Evolutionary conservation across 768 basidiomycete species (phyloP).

Genomic region (Fistulinella prunicolor): DNA sequence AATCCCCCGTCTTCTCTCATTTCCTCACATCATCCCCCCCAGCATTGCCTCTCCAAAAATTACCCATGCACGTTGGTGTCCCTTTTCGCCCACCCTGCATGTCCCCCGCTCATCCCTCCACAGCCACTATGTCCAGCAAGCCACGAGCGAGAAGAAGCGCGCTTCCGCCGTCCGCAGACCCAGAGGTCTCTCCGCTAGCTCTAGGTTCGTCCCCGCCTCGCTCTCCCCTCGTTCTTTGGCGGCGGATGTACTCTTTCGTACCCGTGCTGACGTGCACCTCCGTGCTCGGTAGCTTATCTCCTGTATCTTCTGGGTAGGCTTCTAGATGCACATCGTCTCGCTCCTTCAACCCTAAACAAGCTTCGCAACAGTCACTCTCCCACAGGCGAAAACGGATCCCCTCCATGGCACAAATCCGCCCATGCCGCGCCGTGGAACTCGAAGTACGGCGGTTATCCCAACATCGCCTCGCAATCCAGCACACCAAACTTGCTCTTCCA

Average conservation of each 20-base stretch:
- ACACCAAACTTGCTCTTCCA: slow-evolving; percentile 67
- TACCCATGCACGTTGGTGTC: slow-evolving; percentile 85
- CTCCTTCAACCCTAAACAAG: slow-evolving; percentile 27
- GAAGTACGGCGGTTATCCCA: slow-evolving; percentile 38
- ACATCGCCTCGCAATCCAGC: slow-evolving; percentile 54
- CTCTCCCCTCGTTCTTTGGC: slow-evolving; percentile 11
- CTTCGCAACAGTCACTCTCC: slow-evolving; percentile 28
- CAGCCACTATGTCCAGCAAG: slow-evolving; percentile 81
- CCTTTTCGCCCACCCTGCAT: slow-evolving; percentile 12
- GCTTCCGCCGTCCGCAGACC: slow-evolving; percentile 57
- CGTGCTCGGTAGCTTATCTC: slow-evolving; percentile 22
- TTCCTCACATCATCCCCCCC: slow-evolving; percentile 5
- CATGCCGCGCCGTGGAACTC: slow-evolving; percentile 28
- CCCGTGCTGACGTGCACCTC: slow-evolving; percentile 26
- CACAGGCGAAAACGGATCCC: slow-evolving; percentile 21
- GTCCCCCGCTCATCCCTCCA: slow-evolving; percentile 19
- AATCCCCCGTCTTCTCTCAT: slow-evolving; percentile 13
- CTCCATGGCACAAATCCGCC: slow-evolving; percentile 30
- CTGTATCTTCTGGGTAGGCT: slow-evolving; percentile 38
- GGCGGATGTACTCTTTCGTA: slow-evolving; percentile 23
- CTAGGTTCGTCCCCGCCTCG: slow-evolving; percentile 38
- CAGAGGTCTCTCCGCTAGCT: slow-evolving; percentile 53
- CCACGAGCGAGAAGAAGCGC: slow-evolving; percentile 82
- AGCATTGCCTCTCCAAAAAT: slow-evolving; percentile 87
- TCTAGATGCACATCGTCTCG: slow-evolving; percentile 30